Evolutionary conservation across 1,284 basidiomycete genomes (phyloP), one percentile per base, ranked within the genome.

Genomic region (Coriolopsis trogii): DNA sequence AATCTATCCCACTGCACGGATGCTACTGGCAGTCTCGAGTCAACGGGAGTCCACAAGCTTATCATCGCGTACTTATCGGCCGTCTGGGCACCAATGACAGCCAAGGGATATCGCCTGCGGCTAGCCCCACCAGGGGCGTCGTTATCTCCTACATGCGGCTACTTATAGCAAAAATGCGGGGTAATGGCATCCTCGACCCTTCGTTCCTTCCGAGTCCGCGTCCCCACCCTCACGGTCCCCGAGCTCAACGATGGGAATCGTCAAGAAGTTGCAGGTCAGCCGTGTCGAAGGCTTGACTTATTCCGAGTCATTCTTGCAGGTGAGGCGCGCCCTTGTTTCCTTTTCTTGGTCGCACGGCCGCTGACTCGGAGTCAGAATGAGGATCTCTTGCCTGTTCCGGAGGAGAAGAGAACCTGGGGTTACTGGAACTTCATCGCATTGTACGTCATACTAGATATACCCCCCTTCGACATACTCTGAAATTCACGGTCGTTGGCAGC

Each of bases 391-490:
- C 85, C 85, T 23, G 85, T 88, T 2, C 73, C 76, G 6, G 70
- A 74, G 46, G 77, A 80, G 56, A 76, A 84, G 46, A 72, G 81
- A 46, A 80, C 77, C 48, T 89, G 87, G 86, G 73, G 70, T 21
- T 68, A 72, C 26, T 78, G 78, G 68, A 86, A 88, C 66, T 87
- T 84, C 64, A 68, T 82, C 41, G 74, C 81, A 5, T 89, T 87
- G 84, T 87, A 64, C 53, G 78, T 70, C 41, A 34, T 28, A 29
- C 21, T 46, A 30, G 6, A 24, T 26, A 7, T 18, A 1, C 23
- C 9, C 9, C 10, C 16, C 28, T 10, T 6, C 4, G 6, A 18
- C 23, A n/a, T 21, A 36, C 55, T 29, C 36, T 54, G 42, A 48
- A 18, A 18, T 20, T 21, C 25, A 18, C 28, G 33, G 9, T 12